phyloP scores from a whole-genome alignment of 177 flowering plant species.

The Tripterygium wilfordii region DNA sequence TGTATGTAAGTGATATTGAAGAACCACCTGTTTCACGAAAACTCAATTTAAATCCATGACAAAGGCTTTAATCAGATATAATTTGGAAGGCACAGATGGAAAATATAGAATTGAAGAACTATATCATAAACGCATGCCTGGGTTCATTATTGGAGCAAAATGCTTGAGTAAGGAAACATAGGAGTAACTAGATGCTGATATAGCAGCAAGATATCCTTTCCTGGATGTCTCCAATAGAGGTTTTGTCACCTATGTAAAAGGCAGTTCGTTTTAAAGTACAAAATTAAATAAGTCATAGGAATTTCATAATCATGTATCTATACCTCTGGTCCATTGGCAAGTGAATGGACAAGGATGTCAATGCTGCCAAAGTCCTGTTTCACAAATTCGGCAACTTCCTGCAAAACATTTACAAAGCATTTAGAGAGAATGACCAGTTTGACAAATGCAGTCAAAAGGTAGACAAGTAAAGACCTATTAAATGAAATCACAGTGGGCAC shows the following conservation, averaged over 20 bases:
- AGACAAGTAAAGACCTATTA: too few species aligned
- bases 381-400: slow-evolving; percentile 92
- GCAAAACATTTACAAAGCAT: slow-evolving; percentile 5
- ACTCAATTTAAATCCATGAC: background rate
- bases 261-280: background rate
- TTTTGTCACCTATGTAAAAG: slow-evolving; percentile 58
- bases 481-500: too few species aligned
- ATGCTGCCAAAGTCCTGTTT: slow-evolving; percentile 93
- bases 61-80: background rate
- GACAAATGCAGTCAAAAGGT: background rate
- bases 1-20: slow-evolving; percentile 86
- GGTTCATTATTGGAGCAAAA: slow-evolving; percentile 90
- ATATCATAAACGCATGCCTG: too few species aligned
- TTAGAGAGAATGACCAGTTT: background rate
- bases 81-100: background rate
- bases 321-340: slow-evolving; percentile 99
- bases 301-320: background rate
- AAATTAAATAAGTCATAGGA: background rate
- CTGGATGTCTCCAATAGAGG: slow-evolving; percentile 92
- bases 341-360: slow-evolving; percentile 97
- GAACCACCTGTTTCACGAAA: slow-evolving; percentile 66
- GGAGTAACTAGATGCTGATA: slow-evolving; percentile 96
- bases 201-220: slow-evolving; percentile 89
- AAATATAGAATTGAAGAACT: background rate
- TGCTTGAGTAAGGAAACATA: slow-evolving; percentile 86